phyloP scores from a whole-genome alignment of 805 yeast species.

The Hanseniaspora guilliermondii region DNA sequence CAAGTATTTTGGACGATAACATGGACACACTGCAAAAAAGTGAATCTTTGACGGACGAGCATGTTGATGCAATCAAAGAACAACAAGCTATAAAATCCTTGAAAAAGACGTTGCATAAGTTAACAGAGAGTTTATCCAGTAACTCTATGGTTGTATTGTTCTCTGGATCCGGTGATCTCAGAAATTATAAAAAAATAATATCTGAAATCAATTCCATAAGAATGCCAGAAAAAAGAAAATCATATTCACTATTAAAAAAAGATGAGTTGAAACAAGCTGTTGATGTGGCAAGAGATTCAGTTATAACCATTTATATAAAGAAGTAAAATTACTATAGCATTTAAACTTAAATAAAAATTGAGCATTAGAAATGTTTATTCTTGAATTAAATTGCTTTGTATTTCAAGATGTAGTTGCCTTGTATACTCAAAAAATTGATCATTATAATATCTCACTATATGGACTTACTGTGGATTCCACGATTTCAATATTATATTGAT shows the following conservation, averaged over 20 bases:
- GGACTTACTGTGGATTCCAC: too few relatives aligned
- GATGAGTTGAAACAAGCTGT: constrained; percentile 37
- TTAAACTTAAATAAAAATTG: not conserved
- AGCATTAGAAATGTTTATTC: too few relatives aligned
- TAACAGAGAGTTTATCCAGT: constrained; percentile 44
- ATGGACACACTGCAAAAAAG: not conserved
- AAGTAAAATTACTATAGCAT: not conserved
- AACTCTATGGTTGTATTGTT: constrained; percentile 49
- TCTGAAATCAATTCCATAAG: constrained; percentile 28
- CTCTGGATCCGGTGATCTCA: constrained; percentile 52
- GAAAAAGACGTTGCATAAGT: constrained; percentile 33
- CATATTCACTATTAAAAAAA: constrained; percentile 35
- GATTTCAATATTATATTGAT: too few relatives aligned
- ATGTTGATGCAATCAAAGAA: constrained; percentile 17
- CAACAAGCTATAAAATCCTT: constrained; percentile 26
- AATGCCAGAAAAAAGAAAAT: constrained; percentile 33
- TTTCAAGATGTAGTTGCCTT: too few relatives aligned
- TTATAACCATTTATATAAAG: constrained; percentile 42
- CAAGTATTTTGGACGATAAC: not conserved
- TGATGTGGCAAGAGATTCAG: constrained; percentile 45
- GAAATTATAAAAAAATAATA: constrained; percentile 36
- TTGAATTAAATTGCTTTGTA: too few relatives aligned
- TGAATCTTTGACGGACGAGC: constrained; percentile 2
- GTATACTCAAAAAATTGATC: too few relatives aligned
- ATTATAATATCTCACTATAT: too few relatives aligned